Conservation (phyloP, 441 rosid species). For the Jatropha podagrica region DNA sequence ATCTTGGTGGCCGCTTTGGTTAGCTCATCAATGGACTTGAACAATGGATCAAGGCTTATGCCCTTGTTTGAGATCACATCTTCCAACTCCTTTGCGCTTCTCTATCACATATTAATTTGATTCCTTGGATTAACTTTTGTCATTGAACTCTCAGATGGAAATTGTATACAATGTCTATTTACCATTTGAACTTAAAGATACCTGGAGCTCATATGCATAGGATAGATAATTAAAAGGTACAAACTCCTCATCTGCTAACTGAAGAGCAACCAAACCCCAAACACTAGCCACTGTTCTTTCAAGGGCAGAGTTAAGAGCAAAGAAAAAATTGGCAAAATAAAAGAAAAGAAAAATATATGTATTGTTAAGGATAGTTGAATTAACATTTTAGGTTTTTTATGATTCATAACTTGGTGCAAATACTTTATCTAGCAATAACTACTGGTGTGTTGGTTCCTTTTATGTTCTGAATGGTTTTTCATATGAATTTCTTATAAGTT, state of each 20-base stretch:
- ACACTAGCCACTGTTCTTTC: slow-evolving; percentile 55
- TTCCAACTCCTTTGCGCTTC: slow-evolving; percentile 52
- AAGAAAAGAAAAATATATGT: background rate
- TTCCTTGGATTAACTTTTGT: slow-evolving; percentile 14
- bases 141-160: background rate
- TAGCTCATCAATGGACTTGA: slow-evolving; percentile 61
- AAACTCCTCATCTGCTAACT: slow-evolving; percentile 72
- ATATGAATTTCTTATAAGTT: background rate
- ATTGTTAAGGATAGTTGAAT: no score
- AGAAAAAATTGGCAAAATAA: background rate
- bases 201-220: slow-evolving; percentile 75
- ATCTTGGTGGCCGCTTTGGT: slow-evolving; percentile 51
- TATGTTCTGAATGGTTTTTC: background rate
- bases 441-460: background rate
- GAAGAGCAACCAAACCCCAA: slow-evolving; percentile 76
- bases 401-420: background rate
- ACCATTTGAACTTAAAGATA: slow-evolving; percentile 24
- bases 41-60: slow-evolving; percentile 47
- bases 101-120: slow-evolving; percentile 38
- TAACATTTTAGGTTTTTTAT: background rate
- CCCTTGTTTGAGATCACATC: slow-evolving; percentile 37
- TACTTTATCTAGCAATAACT: background rate
- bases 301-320: background rate
- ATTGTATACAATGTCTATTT: slow-evolving; percentile 2
- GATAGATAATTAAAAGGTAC: slow-evolving; percentile 70